phyloP scores from a whole-genome alignment of 306 rosid genomes.

The Prunus dulcis region DNA sequence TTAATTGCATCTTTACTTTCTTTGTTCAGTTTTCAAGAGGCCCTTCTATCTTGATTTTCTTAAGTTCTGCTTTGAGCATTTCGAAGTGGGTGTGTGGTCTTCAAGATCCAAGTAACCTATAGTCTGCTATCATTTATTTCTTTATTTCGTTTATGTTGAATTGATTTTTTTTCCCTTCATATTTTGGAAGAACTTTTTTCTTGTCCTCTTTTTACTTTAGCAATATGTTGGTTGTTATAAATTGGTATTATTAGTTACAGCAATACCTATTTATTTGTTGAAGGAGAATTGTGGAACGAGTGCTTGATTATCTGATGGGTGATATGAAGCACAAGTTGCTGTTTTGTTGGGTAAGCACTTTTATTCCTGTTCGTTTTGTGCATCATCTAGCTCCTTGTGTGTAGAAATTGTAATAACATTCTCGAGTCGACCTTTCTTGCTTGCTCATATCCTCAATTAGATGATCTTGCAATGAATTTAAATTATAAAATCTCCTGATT shows the following conservation, averaged over 20 bases:
- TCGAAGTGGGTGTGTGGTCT: constrained; percentile 92
- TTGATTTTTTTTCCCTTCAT: background rate
- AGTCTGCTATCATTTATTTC: constrained; percentile 4
- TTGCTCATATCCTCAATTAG: background rate
- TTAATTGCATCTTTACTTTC: constrained; percentile 23
- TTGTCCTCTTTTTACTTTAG: background rate
- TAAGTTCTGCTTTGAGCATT: constrained; percentile 77
- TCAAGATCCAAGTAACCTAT: constrained; percentile 65
- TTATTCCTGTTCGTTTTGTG: background rate
- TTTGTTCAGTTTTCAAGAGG: constrained; percentile 76
- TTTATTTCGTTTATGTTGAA: constrained; percentile 3
- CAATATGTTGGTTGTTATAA: background rate
- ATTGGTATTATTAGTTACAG: constrained; percentile 5
- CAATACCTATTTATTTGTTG: constrained; percentile 24
- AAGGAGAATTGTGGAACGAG: constrained; percentile 50
- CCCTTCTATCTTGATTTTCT: constrained; percentile 74
- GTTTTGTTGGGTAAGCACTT: constrained; percentile 76
- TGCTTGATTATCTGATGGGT: constrained; percentile 57
- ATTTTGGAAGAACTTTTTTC: background rate
- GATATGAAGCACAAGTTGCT: constrained; percentile 56
- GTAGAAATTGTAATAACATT: background rate
- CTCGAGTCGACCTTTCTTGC: background rate
- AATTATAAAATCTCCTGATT: background rate
- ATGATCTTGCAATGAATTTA: background rate
- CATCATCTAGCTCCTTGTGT: background rate